A percentile compares a stretch with the other conserved stretches of the same genome.
phyloP scores from a whole-genome alignment of 129 eudicot genomes.

The Artemisia argyi region DNA sequence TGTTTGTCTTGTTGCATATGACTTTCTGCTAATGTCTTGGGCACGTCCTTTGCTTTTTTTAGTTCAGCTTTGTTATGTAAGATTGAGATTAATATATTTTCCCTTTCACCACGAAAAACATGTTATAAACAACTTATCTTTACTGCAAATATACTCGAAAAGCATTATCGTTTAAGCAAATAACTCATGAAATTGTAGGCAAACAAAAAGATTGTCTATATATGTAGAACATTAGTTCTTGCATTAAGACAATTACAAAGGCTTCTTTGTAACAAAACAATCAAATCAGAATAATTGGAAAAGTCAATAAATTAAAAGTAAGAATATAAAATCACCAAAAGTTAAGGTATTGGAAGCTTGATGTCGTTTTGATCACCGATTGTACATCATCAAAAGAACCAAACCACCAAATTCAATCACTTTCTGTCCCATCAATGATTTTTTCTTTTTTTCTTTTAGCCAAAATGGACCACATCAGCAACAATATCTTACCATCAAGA shows the following conservation, averaged over 20 bases:
- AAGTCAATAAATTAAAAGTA: constrained; percentile 4
- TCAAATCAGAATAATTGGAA: background rate
- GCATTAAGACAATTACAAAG: background rate
- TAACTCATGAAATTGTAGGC: no score
- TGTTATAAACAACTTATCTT: no score
- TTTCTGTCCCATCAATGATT: constrained; percentile 21
- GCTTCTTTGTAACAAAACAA: background rate
- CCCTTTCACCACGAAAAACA: no score
- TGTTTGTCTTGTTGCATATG: no score
- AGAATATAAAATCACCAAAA: background rate
- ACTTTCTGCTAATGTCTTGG: no score
- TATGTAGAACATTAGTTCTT: background rate
- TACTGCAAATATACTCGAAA: background rate
- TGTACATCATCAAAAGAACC: constrained; percentile 23
- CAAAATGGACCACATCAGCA: constrained; percentile 25
- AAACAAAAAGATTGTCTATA: no score
- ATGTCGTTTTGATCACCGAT: constrained; percentile 16
- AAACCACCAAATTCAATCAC: constrained; percentile 23
- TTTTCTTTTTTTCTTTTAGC: background rate
- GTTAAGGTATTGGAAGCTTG: constrained; percentile 8
- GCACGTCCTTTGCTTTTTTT: no score
- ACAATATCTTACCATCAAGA: constrained; percentile 13
- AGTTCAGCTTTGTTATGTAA: no score
- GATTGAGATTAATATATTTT: no score
- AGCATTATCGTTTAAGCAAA: no score